A percentile compares a stretch with the other conserved stretches of the same genome.
Evolutionary conservation across 108 stramenopile genomes (phyloP).

Genomic region (Cyclotella sp.): DNA sequence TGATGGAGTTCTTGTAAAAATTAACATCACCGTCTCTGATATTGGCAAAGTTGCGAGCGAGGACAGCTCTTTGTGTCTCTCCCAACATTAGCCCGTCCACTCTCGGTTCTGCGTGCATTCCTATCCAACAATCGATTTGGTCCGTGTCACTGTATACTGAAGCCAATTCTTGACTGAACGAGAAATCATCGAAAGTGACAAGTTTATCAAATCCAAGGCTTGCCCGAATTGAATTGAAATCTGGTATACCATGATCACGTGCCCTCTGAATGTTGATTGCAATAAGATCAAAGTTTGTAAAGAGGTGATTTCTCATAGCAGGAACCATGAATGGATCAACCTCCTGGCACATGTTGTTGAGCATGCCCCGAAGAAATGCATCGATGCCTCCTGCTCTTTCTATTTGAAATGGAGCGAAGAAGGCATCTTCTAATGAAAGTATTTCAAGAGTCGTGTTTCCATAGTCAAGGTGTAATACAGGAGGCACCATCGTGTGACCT

Average conservation of each 20-base stretch:
- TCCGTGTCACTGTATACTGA: constrained; percentile 36
- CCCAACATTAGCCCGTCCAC: constrained; percentile 38
- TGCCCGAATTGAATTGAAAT: constrained; percentile 39
- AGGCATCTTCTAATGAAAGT: constrained; percentile 14
- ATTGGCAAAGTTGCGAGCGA: constrained; percentile 45
- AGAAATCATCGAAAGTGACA: constrained; percentile 36
- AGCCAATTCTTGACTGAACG: constrained; percentile 28
- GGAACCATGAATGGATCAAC: constrained; percentile 37
- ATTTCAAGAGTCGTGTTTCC: constrained; percentile 13
- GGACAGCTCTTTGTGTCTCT: constrained; percentile 27
- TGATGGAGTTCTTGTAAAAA: constrained; percentile 32
- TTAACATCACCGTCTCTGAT: constrained; percentile 37
- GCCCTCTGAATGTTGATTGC: constrained; percentile 34
- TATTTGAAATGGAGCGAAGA: constrained; percentile 24
- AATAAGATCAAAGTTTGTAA: constrained; percentile 28
- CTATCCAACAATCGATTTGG: constrained; percentile 45
- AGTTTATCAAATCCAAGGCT: constrained; percentile 35
- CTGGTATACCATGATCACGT: constrained; percentile 48
- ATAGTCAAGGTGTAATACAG: constrained; percentile 14
- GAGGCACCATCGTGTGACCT: constrained; percentile 52
- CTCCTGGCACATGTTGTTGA: constrained; percentile 27
- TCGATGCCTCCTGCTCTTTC: constrained; percentile 25
- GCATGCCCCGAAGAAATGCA: constrained; percentile 37
- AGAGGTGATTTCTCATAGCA: constrained; percentile 38
- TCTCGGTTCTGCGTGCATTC: constrained; percentile 41